Base-by-base conservation (phyloP, 345 rosid species). In the Garcia nutans region DNA sequence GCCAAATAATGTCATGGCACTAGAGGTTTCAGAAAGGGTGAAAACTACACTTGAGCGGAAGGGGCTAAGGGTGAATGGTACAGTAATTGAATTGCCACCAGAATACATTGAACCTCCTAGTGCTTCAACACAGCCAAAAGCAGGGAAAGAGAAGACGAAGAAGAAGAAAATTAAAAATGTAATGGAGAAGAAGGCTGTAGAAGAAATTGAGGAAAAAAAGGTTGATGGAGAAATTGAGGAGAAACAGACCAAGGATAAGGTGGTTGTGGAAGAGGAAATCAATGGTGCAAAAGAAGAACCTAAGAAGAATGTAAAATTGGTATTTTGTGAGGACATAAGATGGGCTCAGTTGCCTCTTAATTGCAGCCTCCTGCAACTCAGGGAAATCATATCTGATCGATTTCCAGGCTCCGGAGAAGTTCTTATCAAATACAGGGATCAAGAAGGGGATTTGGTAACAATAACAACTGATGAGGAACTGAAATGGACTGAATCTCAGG, bases 371-470 rank as follows among this genome's bases (percentile, higher is more conserved):
- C 76, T 83, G 66, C 87, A 90, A 63, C 87, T 93, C 16, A 87
- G 91, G 81, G 91, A 93, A 81, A 87, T 87, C 49, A 85, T 95
- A 79, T 77, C 70, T 44, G 93, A 95, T 67, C 86, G 93, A 56
- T 95, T 90, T 84, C 90, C 96, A 5, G 78, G 84, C 79, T 85
- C 82, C 17, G 85, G 88, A 64, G 88, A 90, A 12, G 85, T 90
- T 86, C 96, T 87, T 73, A 75, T 93, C 74, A 93, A 95, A 78
- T 95, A 91, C 85, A 87, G 82, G 80, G 99, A 95, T 79, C 89
- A 84, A 64, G 99, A 95, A 86, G 97, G 98, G 75, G 98, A 95
- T 83, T 82, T 95, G 74, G 85, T 93, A 77, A 93, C 99, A 67
- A 83, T 95, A 73, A 91, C 96, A 33, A 82, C 87, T 45, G 90